Conservation (phyloP, 805 yeast genomes). For the Lipomyces kockii region DNA sequence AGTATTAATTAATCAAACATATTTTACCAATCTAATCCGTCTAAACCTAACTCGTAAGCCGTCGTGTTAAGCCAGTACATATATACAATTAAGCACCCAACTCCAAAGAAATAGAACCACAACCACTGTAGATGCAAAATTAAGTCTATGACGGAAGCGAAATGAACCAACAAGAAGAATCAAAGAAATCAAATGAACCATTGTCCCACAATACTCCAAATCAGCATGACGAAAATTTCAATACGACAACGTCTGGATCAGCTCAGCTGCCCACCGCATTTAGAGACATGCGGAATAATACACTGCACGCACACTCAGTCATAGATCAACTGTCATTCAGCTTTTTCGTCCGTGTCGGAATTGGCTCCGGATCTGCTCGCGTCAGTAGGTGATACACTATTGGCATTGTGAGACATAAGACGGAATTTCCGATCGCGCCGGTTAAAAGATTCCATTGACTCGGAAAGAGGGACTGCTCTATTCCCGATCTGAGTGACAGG, state of each 20-base stretch:
- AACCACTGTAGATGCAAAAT: conserved; percentile 6
- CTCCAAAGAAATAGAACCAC: neutral
- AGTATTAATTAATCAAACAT: no score
- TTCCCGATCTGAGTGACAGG: neutral
- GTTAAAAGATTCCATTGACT: conserved; percentile 17
- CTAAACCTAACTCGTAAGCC: no score
- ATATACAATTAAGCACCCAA: neutral
- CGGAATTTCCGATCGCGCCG: conserved; percentile 8
- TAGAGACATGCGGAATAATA: neutral
- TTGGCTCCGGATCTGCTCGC: conserved; percentile 2
- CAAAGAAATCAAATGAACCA: neutral
- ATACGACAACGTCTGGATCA: neutral
- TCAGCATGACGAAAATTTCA: no score
- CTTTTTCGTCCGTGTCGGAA: conserved; percentile 1
- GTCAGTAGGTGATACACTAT: neutral
- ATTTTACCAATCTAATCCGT: no score
- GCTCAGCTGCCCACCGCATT: neutral
- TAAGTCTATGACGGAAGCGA: neutral
- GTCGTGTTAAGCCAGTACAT: neutral
- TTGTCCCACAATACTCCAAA: neutral
- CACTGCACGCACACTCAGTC: neutral
- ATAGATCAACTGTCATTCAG: neutral
- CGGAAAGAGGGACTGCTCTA: conserved; percentile 4
- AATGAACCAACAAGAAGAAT: neutral
- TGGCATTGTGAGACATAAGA: neutral